Conservation (phyloP, 1,284 basidiomycete species). For the Mycosarcoma maydis region DNA sequence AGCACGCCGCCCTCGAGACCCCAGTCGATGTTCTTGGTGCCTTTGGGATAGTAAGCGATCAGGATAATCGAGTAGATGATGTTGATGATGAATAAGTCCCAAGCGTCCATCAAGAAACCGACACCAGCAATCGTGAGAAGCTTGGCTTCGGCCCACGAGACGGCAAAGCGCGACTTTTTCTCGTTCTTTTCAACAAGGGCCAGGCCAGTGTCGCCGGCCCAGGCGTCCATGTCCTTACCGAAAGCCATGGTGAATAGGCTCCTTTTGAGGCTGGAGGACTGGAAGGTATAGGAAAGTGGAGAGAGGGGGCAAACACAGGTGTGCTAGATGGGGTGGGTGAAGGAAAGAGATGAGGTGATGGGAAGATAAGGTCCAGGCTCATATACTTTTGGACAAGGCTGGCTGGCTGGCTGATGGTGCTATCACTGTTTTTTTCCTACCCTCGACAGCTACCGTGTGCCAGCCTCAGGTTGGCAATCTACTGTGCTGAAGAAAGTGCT, state of each 20-base stretch:
- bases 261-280: too few relatives aligned
- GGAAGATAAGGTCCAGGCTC: too few relatives aligned
- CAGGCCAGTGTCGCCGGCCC: constrained; percentile 53
- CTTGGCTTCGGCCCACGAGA: constrained; percentile 61
- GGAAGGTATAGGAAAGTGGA: too few relatives aligned
- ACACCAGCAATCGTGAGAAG: constrained; percentile 63
- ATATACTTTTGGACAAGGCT: too few relatives aligned
- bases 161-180: constrained; percentile 46
- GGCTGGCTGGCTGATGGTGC: too few relatives aligned
- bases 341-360: too few relatives aligned
- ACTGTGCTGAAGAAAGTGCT: too few relatives aligned
- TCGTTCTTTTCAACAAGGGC: constrained; percentile 57
- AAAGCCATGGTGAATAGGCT: constrained; percentile 62
- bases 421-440: too few relatives aligned
- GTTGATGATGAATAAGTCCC: constrained; percentile 65
- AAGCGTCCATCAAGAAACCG: constrained; percentile 64
- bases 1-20: constrained; percentile 63
- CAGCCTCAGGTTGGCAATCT: too few relatives aligned
- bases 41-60: constrained; percentile 53
- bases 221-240: constrained; percentile 61
- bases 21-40: constrained; percentile 59
- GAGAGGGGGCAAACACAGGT: too few relatives aligned
- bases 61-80: constrained; percentile 63
- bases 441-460: too few relatives aligned
- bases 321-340: too few relatives aligned